phyloP scores from a whole-genome alignment of 2,329 filamentous ascomycete species.

The Alternaria sp. region DNA sequence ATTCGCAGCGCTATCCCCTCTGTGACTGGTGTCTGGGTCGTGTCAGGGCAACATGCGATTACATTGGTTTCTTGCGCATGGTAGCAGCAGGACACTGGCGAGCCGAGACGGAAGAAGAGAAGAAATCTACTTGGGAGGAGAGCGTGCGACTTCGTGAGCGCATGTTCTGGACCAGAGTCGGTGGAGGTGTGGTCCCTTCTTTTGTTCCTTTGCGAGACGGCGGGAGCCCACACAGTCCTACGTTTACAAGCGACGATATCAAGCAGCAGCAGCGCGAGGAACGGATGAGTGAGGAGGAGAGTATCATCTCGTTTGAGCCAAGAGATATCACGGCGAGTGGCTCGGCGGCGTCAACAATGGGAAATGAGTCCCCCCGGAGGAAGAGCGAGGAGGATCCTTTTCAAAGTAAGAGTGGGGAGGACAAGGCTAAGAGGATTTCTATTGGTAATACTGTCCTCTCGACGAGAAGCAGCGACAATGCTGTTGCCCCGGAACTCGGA shows the following conservation, averaged over 20 bases:
- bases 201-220: slow-evolving; percentile 50
- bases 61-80: slow-evolving; percentile 89
- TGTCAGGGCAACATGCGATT: slow-evolving; percentile 88
- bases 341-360: slow-evolving; percentile 7
- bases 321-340: slow-evolving; percentile 26
- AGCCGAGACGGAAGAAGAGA: slow-evolving; percentile 81
- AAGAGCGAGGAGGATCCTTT: slow-evolving; percentile 50
- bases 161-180: slow-evolving; percentile 96
- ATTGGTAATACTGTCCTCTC: slow-evolving; percentile 51
- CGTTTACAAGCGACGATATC: slow-evolving; percentile 33
- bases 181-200: slow-evolving; percentile 85
- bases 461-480: background rate
- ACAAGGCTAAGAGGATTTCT: slow-evolving; percentile 45
- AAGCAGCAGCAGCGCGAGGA: slow-evolving; percentile 18
- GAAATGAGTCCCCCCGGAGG: background rate
- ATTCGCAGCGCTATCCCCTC: slow-evolving; percentile 86
- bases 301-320: slow-evolving; percentile 34
- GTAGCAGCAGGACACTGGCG: slow-evolving; percentile 93
- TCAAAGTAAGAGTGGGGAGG: slow-evolving; percentile 32
- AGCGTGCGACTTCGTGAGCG: slow-evolving; percentile 87
- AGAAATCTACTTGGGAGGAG: slow-evolving; percentile 93
- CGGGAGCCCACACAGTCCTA: slow-evolving; percentile 42
- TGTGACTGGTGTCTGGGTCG: slow-evolving; percentile 88
- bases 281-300: slow-evolving; percentile 45
- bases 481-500: no score